These are phyloP conservation scores for Trypanosoma congolense DNA, from an alignment of 208 protist species.

Conservation along the genomic window DNA sequence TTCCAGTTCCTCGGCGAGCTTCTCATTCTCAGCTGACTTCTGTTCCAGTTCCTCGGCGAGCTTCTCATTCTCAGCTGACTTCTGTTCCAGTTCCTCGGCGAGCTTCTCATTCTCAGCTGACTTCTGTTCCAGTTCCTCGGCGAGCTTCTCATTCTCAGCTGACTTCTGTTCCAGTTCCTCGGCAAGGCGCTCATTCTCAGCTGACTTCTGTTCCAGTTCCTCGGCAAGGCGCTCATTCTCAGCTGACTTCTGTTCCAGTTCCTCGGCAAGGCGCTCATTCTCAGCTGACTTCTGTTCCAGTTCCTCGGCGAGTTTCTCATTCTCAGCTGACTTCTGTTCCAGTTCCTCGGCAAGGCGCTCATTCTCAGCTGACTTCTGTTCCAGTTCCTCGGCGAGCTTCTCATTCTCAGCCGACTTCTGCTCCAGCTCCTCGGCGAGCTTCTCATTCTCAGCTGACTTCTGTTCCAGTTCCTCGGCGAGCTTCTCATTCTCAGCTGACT, in stretches of 20 bases:
- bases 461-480: conserved; percentile 13
- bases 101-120: conserved; percentile 21
- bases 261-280: conserved; percentile 18
- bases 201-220: conserved; percentile 21
- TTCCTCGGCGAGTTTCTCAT: conserved; percentile 19
- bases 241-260: conserved; percentile 18
- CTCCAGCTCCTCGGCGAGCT: conserved; percentile 23
- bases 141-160: conserved; percentile 23
- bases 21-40: conserved; percentile 19
- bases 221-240: conserved; percentile 31
- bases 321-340: conserved; percentile 18
- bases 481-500: conserved; percentile 30
- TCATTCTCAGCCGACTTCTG: conserved; percentile 20
- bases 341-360: conserved; percentile 24
- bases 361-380: conserved; percentile 24
- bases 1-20: conserved; percentile 19
- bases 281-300: conserved; percentile 8
- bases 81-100: conserved; percentile 1
- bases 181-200: conserved; percentile 30
- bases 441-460: conserved; percentile 28
- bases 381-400: conserved; percentile 24
- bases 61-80: conserved; percentile 9
- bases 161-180: conserved; percentile 21
- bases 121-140: conserved; percentile 18
- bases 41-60: conserved; percentile 24